Percentiles rank a stretch among this genome's conserved stretches.
These are phyloP conservation scores for Paradendryphiella salina DNA, from an alignment of 2,329 filamentous ascomycete genomes.

Conservation along the genomic window DNA sequence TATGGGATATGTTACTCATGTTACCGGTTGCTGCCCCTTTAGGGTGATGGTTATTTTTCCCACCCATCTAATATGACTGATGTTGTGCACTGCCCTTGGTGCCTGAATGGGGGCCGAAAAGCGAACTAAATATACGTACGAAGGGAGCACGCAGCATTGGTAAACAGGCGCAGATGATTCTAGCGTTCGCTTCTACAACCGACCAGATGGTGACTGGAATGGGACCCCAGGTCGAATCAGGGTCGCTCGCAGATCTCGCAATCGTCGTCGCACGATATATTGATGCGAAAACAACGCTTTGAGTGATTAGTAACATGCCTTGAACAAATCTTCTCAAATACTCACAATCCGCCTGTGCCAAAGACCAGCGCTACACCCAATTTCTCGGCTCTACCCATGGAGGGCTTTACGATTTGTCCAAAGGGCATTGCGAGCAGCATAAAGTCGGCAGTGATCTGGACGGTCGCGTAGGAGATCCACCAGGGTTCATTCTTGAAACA, in stretches of 20 bases:
- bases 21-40: constrained; percentile 11
- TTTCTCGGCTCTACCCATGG: constrained; percentile 28
- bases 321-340: neutral
- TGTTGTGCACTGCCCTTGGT: constrained; percentile 12
- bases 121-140: constrained; percentile 24
- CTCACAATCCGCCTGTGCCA: constrained; percentile 29
- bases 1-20: constrained; percentile 10
- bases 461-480: constrained; percentile 32
- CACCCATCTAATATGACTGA: constrained; percentile 19
- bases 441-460: constrained; percentile 28
- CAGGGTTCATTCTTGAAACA: constrained; percentile 37
- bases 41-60: constrained; percentile 10
- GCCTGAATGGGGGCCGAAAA: constrained; percentile 17
- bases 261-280: constrained; percentile 34
- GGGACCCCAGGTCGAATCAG: constrained; percentile 31
- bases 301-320: constrained; percentile 4
- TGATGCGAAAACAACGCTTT: constrained; percentile 30
- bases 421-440: constrained; percentile 27
- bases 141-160: constrained; percentile 33
- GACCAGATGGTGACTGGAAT: constrained; percentile 31
- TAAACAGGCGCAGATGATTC: constrained; percentile 29
- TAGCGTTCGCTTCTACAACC: constrained; percentile 32
- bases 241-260: constrained; percentile 25
- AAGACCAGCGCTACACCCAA: constrained; percentile 29
- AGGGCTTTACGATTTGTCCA: constrained; percentile 22